Percentiles rank a stretch among this genome's conserved stretches.
Evolutionary conservation across 345 rosid species (phyloP).

Genomic region (Hibiscus syriacus): DNA sequence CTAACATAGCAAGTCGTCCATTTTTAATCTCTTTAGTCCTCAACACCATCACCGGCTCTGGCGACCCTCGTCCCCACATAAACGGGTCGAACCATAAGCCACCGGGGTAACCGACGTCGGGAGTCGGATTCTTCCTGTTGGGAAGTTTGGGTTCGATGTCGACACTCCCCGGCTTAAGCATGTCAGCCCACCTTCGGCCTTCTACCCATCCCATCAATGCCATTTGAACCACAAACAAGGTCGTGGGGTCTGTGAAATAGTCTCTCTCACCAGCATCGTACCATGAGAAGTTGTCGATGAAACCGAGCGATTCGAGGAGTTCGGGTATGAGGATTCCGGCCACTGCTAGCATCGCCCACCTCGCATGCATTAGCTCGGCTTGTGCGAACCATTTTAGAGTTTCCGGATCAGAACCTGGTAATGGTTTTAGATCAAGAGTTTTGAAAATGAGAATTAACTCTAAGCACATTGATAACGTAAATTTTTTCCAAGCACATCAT

Average conservation of each 20-base stretch:
- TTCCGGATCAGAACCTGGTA: constrained; percentile 82
- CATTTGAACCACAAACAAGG: constrained; percentile 62
- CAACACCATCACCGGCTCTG: constrained; percentile 86
- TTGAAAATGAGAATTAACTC: background rate
- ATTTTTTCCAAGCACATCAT: too few relatives aligned
- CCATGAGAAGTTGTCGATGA: constrained; percentile 77
- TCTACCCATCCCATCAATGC: constrained; percentile 84
- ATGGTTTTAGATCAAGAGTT: background rate
- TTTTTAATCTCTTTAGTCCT: constrained; percentile 94
- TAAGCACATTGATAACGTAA: background rate
- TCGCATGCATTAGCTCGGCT: constrained; percentile 76
- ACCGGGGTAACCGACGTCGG: constrained; percentile 89
- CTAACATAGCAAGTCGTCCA: constrained; percentile 89
- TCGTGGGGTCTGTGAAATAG: constrained; percentile 57
- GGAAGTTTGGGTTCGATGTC: constrained; percentile 66
- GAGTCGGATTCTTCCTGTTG: constrained; percentile 55
- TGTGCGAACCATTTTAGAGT: constrained; percentile 86
- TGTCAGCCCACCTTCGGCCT: constrained; percentile 93
- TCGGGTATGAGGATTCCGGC: constrained; percentile 81
- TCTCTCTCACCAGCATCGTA: constrained; percentile 66
- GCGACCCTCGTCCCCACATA: constrained; percentile 96
- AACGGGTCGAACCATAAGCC: constrained; percentile 85
- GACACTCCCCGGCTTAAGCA: constrained; percentile 73
- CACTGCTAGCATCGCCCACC: constrained; percentile 99
- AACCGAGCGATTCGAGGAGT: constrained; percentile 54